These are phyloP conservation scores for Pseudocercospora fuligena DNA, from an alignment of 2,329 filamentous ascomycete genomes.

Conservation along the genomic window DNA sequence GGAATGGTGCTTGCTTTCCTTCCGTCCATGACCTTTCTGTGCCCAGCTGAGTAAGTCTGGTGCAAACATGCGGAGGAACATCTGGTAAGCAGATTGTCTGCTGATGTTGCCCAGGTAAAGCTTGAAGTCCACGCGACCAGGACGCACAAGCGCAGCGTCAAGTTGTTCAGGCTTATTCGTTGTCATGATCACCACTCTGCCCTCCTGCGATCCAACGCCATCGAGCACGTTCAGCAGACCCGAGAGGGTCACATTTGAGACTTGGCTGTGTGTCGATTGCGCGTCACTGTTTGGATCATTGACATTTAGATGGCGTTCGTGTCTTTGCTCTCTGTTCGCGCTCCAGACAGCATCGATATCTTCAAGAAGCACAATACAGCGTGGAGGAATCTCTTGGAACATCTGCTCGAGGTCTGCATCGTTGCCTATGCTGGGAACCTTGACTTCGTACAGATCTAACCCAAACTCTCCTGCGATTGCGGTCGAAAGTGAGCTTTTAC, in stretches of 20 bases:
- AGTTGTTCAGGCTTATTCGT: conserved; percentile 74
- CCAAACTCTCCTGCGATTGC: conserved; percentile 51
- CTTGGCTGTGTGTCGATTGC: conserved; percentile 39
- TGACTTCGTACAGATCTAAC: conserved; percentile 43
- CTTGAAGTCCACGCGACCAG: conserved; percentile 66
- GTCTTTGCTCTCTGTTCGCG: conserved; percentile 19
- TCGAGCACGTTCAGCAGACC: conserved; percentile 81
- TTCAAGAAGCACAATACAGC: conserved; percentile 50
- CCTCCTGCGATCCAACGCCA: conserved; percentile 76
- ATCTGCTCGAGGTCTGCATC: conserved; percentile 62
- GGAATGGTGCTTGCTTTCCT: background rate
- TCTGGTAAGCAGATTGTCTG: conserved; percentile 26
- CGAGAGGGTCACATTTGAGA: conserved; percentile 64
- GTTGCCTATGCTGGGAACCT: conserved; percentile 53
- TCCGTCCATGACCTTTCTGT: conserved; percentile 2
- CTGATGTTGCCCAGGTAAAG: conserved; percentile 33
- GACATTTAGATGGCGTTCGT: conserved; percentile 35
- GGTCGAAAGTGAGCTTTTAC: conserved; percentile 35
- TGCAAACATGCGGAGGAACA: conserved; percentile 35
- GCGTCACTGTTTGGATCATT: conserved; percentile 15
- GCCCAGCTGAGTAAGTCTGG: conserved; percentile 31
- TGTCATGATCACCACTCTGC: conserved; percentile 78
- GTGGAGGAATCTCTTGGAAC: conserved; percentile 45
- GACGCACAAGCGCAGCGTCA: conserved; percentile 72
- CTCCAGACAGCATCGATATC: conserved; percentile 48